Conservation (phyloP, 2,329 filamentous ascomycete genomes). For the Chaetomiaceae sp. region DNA sequence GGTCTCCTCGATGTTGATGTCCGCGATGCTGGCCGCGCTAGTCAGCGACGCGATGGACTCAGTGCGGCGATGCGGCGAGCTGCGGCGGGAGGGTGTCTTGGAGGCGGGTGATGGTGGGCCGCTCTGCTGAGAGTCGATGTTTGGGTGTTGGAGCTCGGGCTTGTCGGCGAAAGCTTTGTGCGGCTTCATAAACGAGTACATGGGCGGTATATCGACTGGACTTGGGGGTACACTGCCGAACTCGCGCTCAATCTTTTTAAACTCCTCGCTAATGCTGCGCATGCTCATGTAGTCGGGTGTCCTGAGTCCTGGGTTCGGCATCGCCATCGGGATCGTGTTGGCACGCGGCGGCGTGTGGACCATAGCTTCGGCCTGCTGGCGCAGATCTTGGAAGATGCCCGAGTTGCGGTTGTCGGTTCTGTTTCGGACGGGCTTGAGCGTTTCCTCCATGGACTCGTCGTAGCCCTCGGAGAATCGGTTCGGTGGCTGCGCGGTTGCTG, state of each 20-base stretch:
- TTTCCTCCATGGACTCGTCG: constrained; percentile 64
- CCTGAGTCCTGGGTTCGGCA: constrained; percentile 50
- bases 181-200: constrained; percentile 43
- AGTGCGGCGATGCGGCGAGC: constrained; percentile 48
- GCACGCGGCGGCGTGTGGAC: constrained; percentile 54
- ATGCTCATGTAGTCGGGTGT: constrained; percentile 53
- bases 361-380: constrained; percentile 50
- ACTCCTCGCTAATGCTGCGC: constrained; percentile 32
- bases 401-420: constrained; percentile 40
- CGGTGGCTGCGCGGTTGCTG: constrained; percentile 29
- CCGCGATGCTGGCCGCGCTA: constrained; percentile 56
- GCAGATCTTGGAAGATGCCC: constrained; percentile 56
- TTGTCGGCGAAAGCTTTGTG: constrained; percentile 40
- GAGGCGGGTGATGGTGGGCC: constrained; percentile 19
- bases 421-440: constrained; percentile 51
- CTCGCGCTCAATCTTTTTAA: constrained; percentile 33
- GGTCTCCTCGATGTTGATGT: constrained; percentile 61
- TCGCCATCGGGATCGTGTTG: constrained; percentile 39
- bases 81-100: constrained; percentile 26
- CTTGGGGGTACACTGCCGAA: constrained; percentile 33
- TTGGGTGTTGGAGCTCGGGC: constrained; percentile 35
- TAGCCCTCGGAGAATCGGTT: constrained; percentile 56
- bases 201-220: constrained; percentile 43
- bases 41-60: constrained; percentile 56
- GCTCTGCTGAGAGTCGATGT: constrained; percentile 23